These are phyloP conservation scores for Protomyces inundatus DNA, from an alignment of 1,139 yeast genomes.

Conservation along the genomic window DNA sequence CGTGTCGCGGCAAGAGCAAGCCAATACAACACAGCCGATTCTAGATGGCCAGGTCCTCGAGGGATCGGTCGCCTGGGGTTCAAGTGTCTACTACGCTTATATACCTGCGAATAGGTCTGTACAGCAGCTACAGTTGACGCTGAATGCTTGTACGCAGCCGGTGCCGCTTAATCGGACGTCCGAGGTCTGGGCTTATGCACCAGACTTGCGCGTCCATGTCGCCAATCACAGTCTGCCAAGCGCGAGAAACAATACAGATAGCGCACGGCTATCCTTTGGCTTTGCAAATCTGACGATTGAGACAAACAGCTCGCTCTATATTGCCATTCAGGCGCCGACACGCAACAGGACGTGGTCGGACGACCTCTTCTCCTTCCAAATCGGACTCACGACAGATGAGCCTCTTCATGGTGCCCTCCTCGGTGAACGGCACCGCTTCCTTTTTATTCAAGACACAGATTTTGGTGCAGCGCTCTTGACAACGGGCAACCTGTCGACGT, in stretches of 20 bases:
- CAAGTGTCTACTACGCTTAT: constrained; percentile 4
- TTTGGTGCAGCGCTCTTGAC: constrained; percentile 26
- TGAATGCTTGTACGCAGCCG: constrained; percentile 24
- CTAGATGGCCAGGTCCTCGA: constrained; percentile 11
- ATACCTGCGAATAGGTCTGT: constrained; percentile 1
- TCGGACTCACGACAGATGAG: constrained; percentile 7
- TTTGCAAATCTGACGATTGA: constrained; percentile 18
- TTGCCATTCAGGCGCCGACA: constrained; percentile 8
- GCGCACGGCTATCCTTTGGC: not conserved
- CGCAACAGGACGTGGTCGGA: constrained; percentile 9
- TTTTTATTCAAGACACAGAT: constrained; percentile 28
- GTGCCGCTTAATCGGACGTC: constrained; percentile 1
- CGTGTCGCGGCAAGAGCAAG: not conserved
- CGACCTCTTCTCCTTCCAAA: constrained; percentile 7
- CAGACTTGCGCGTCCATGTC: constrained; percentile 3
- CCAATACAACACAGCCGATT: constrained; percentile 13
- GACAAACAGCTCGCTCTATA: not conserved
- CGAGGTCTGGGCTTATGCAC: not conserved
- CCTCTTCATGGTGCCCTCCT: constrained; percentile 17
- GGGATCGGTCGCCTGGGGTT: constrained; percentile 7
- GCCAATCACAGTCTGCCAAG: constrained; percentile 10
- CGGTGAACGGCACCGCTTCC: constrained; percentile 16
- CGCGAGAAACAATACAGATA: not conserved
- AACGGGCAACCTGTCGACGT: constrained; percentile 24
- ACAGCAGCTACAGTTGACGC: constrained; percentile 5